Conservation (phyloP, 140 eudicot genomes). For the Cichorium intybus region DNA sequence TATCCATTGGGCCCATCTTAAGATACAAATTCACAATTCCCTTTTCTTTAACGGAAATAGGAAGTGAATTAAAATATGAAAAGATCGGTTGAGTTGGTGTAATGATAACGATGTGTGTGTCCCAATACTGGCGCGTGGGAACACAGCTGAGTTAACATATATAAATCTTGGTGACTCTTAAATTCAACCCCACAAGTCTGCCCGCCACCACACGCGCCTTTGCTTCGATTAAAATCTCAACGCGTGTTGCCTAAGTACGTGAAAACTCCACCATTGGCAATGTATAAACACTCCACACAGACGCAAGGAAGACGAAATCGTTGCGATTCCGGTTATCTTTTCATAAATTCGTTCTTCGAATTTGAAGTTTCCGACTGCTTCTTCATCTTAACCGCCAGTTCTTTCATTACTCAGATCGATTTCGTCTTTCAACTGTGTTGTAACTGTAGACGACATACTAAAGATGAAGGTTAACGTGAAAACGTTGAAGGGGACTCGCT, state of each 20-base stretch:
- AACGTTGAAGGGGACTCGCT: conserved; percentile 52
- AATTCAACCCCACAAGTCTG: too few relatives aligned
- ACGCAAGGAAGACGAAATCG: conserved; percentile 18
- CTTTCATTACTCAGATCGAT: background rate
- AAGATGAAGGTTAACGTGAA: conserved; percentile 53
- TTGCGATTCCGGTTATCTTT: background rate
- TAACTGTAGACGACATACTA: conserved; percentile 15
- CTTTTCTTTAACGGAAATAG: too few relatives aligned
- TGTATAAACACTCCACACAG: conserved; percentile 7
- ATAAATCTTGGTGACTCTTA: too few relatives aligned
- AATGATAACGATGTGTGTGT: too few relatives aligned
- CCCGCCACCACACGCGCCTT: too few relatives aligned
- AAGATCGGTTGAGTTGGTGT: too few relatives aligned
- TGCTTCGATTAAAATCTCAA: background rate
- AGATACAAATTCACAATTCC: too few relatives aligned
- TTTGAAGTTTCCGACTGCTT: conserved; percentile 22
- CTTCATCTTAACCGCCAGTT: background rate
- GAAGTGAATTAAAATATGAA: too few relatives aligned
- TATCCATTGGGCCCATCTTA: too few relatives aligned
- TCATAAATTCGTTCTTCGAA: background rate
- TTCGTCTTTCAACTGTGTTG: background rate
- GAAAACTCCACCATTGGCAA: too few relatives aligned
- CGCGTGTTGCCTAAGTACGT: conserved; percentile 13
- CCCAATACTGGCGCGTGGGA: too few relatives aligned
- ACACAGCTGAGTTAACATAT: too few relatives aligned